Conservation (phyloP, 1,284 basidiomycete genomes). For the Pterulicium gracile region DNA sequence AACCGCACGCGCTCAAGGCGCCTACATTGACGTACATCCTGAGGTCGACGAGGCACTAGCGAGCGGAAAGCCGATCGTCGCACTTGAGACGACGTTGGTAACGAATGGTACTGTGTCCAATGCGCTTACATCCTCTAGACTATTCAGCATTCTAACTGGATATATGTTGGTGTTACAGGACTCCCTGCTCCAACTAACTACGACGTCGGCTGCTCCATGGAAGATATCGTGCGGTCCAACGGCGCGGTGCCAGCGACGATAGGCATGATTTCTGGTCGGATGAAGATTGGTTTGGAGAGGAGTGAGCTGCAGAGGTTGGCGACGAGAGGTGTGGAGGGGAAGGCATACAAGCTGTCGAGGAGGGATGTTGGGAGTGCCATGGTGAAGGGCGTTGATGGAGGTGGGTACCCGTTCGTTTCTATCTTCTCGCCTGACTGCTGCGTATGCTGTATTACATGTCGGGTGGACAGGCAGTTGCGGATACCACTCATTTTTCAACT, state of each 20-base stretch:
- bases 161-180: neutral
- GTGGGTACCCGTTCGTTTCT: too few species aligned
- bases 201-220: constrained; percentile 64
- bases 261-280: constrained; percentile 72
- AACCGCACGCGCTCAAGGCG: neutral
- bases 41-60: constrained; percentile 73
- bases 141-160: neutral
- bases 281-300: constrained; percentile 76
- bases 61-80: constrained; percentile 49
- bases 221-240: constrained; percentile 66
- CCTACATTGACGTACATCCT: constrained; percentile 51
- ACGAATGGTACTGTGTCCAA: constrained; percentile 67
- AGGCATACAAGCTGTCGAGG: constrained; percentile 70
- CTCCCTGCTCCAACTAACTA: constrained; percentile 33
- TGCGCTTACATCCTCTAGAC: neutral
- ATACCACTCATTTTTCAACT: too few species aligned
- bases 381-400: constrained; percentile 63
- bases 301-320: constrained; percentile 67
- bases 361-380: constrained; percentile 80
- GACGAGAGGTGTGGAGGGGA: constrained; percentile 34
- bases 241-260: constrained; percentile 87
- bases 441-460: too few species aligned
- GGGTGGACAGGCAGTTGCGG: too few species aligned
- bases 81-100: constrained; percentile 83
- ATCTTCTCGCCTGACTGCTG: too few species aligned